Conservation (phyloP, 1,284 basidiomycete genomes). For the Rhodotorula sp. region DNA sequence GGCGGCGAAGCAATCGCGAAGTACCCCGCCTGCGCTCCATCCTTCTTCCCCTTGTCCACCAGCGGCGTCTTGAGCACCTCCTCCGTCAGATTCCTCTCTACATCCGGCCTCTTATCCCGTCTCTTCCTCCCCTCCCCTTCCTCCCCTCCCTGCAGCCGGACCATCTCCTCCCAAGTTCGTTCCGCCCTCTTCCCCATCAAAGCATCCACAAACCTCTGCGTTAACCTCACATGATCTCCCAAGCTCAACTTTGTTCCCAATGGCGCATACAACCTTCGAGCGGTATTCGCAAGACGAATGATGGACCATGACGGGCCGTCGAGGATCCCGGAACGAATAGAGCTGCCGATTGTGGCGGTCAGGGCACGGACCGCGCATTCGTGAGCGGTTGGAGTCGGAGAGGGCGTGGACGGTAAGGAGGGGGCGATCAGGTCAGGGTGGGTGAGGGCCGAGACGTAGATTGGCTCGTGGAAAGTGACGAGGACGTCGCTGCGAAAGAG, state of each 20-base stretch:
- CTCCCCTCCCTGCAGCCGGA: neutral
- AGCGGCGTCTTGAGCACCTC: constrained; percentile 33
- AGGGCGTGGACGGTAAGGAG: neutral
- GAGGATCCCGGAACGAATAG: constrained; percentile 70
- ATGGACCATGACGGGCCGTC: constrained; percentile 79
- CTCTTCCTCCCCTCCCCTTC: neutral
- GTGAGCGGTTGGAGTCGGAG: neutral
- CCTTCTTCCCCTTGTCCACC: constrained; percentile 7
- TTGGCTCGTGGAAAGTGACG: constrained; percentile 74
- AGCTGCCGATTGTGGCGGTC: constrained; percentile 63
- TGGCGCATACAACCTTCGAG: constrained; percentile 74
- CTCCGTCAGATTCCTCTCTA: constrained; percentile 11
- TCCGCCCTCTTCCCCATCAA: constrained; percentile 52
- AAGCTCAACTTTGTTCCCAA: constrained; percentile 75
- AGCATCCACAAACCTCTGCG: constrained; percentile 63
- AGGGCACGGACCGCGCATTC: constrained; percentile 58
- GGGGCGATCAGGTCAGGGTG: constrained; percentile 29
- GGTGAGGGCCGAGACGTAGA: constrained; percentile 47
- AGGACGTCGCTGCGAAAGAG: constrained; percentile 81
- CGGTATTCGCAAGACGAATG: constrained; percentile 69
- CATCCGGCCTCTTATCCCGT: neutral
- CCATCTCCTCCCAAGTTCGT: constrained; percentile 14
- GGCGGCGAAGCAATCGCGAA: constrained; percentile 14
- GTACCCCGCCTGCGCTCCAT: constrained; percentile 6
- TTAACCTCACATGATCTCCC: constrained; percentile 75